phyloP scores from a whole-genome alignment of 352 stramenopile genomes.

The Pythium aquatile region DNA sequence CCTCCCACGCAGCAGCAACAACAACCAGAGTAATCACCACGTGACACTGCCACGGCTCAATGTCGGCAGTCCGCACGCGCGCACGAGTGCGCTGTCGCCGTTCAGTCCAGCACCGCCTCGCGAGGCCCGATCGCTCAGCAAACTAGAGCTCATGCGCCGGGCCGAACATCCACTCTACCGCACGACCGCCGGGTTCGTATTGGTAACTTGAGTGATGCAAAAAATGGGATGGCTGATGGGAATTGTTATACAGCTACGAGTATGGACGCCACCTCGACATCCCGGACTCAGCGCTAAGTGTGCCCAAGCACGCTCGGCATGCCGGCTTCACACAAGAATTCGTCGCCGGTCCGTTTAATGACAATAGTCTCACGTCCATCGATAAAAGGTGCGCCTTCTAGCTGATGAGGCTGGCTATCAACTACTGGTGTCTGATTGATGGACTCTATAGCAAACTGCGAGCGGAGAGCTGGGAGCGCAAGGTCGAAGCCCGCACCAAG shows the following conservation, averaged over 20 bases:
- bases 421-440: background rate
- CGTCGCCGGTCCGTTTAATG: conserved; percentile 45
- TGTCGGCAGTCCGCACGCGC: conserved; percentile 23
- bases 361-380: conserved; percentile 54
- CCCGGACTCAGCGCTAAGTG: conserved; percentile 47
- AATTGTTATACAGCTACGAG: conserved; percentile 36
- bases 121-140: conserved; percentile 45
- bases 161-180: conserved; percentile 50
- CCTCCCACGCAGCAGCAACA: conserved; percentile 23
- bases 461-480: conserved; percentile 50
- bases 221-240: too few species aligned
- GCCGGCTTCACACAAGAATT: conserved; percentile 60
- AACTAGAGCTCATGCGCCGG: conserved; percentile 45
- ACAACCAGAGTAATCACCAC: conserved; percentile 3
- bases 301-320: conserved; percentile 46
- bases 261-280: conserved; percentile 59
- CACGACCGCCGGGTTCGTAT: conserved; percentile 45
- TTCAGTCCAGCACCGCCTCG: conserved; percentile 28
- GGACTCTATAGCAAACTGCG: conserved; percentile 30
- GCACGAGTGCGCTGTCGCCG: conserved; percentile 9
- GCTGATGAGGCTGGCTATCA: background rate
- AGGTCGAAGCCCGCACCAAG: conserved; percentile 47
- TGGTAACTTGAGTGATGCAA: background rate
- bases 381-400: conserved; percentile 40
- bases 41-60: conserved; percentile 46